Percentiles rank a stretch among this genome's conserved stretches.
Evolutionary conservation across 2,329 filamentous ascomycete genomes (phyloP).

Genomic region (Thielaviopsis musarum): DNA sequence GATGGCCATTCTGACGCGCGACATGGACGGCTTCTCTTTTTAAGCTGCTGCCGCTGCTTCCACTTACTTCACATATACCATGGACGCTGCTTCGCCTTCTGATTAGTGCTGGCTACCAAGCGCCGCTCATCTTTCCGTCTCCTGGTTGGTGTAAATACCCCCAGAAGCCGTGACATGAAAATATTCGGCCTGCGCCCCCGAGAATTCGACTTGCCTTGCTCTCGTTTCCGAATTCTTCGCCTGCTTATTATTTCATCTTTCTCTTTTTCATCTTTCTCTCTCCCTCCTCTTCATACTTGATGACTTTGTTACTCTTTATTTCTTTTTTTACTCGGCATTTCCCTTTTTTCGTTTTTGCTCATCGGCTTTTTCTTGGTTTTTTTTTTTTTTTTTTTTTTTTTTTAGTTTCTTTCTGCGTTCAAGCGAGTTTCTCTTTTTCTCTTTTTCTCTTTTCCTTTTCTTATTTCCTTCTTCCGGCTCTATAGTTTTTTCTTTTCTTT

Average conservation of each 20-base stretch:
- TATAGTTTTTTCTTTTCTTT: not conserved
- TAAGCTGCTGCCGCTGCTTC: slow-evolving; percentile 14
- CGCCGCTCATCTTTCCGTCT: too few relatives aligned
- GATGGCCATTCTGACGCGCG: slow-evolving; percentile 74
- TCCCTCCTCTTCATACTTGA: not conserved
- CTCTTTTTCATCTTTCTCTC: not conserved
- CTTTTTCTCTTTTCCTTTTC: not conserved
- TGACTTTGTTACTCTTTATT: too few relatives aligned
- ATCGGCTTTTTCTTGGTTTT: not conserved
- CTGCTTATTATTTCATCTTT: not conserved
- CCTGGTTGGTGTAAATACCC: too few relatives aligned
- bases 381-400: not conserved
- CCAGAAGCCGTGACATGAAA: too few relatives aligned
- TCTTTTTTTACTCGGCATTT: too few relatives aligned
- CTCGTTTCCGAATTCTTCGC: not conserved
- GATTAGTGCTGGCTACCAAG: too few relatives aligned
- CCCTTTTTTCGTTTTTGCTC: too few relatives aligned
- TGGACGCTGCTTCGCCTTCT: too few relatives aligned
- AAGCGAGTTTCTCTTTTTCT: too few relatives aligned
- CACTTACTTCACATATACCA: too few relatives aligned
- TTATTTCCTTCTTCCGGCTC: too few relatives aligned
- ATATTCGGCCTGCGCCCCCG: too few relatives aligned
- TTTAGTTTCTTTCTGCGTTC: not conserved
- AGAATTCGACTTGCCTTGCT: not conserved
- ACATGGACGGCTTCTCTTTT: slow-evolving; percentile 59